Base-by-base conservation (phyloP, 371 early-diverging fungal genomes). In the Coemansia sp. region DNA sequence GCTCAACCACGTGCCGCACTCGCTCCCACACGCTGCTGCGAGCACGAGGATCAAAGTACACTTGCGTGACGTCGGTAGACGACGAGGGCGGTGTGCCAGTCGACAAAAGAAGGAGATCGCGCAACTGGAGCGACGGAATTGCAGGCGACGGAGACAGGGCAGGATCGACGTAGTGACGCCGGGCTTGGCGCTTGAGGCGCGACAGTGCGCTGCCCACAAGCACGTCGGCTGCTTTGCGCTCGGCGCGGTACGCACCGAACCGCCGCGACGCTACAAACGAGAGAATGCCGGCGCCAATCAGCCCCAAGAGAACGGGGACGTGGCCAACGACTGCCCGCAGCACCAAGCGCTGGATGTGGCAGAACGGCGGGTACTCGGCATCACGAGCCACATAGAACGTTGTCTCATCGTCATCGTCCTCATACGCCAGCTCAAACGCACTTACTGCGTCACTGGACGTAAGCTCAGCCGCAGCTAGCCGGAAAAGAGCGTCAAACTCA, bases 21-120 rank as follows among this genome's bases (percentile, higher is more conserved):
- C 76, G 67, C 48, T 74, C 72, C 81, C 81, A 81, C 45, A 81
- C 69, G 59, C 71, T 64, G 31, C 61, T 52, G 2, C 81, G 63
- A 13, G 73, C 74, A 16, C 78, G 47, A 21, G 78, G 74, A 22
- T 77, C 78, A 16, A 61, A 78, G 59, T 67, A 78, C 11, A 52
- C 58, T 14, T 29, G 24, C n/a, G 18, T 6, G 11, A 14, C 21
- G 24, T 14, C 69, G 14, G 24, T 51, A 21, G 45, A 45, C 5
- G 54, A 21, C 24, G 51, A 10, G n/a, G 60, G 56, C 29, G 63
- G 55, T 8, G 65, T 31, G 0, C 29, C 45, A 18, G 71, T 59
- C n/a, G 72, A 57, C 56, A 76, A 69, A 24, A 79, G 68, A 59
- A 80, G 63, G 31, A 80, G 59, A 61, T 81, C 80, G 55, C 80